Percentiles rank a stretch among this genome's conserved stretches.
Conservation (phyloP, 805 yeast species). For the Diddensiella transvaalensis region DNA sequence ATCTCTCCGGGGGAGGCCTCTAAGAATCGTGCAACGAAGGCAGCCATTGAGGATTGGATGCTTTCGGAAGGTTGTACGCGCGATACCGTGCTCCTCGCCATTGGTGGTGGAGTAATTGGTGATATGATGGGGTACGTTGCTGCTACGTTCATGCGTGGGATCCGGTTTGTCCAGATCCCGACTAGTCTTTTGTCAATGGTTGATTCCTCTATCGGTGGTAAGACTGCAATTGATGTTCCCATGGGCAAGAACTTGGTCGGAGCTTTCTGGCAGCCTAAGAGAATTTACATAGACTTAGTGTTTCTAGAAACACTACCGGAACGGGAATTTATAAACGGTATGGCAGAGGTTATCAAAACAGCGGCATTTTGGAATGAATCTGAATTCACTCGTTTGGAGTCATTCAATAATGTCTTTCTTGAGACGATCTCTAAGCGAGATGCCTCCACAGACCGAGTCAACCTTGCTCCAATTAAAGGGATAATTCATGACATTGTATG, state of each 20-base stretch:
- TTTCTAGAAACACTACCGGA: conserved; percentile 86
- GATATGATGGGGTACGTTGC: conserved; percentile 99
- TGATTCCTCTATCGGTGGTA: conserved; percentile 96
- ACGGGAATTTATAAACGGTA: conserved; percentile 94
- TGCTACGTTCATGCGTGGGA: conserved; percentile 99
- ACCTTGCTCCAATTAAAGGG: conserved; percentile 64
- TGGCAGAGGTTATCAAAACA: conserved; percentile 97
- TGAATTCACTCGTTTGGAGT: conserved; percentile 83
- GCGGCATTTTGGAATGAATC: conserved; percentile 96
- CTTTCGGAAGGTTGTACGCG: conserved; percentile 85
- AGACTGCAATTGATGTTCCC: conserved; percentile 97
- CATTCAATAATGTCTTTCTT: conserved; percentile 65
- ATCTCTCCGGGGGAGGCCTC: conserved; percentile 93
- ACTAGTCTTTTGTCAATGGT: conserved; percentile 95
- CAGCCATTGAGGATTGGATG: conserved; percentile 85
- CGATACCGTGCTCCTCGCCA: conserved; percentile 89
- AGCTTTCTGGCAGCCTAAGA: conserved; percentile 94
- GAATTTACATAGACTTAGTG: conserved; percentile 81
- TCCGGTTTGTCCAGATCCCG: conserved; percentile 88
- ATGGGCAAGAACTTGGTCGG: conserved; percentile 94
- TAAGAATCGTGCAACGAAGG: conserved; percentile 86
- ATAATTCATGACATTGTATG: conserved; percentile 74
- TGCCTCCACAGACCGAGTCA: conserved; percentile 45
- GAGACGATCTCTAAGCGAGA: conserved; percentile 55
- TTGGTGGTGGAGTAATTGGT: conserved; percentile 98